A percentile compares a stretch with the other conserved stretches of the same genome.
phyloP scores from a whole-genome alignment of 192 early-diverging fungal genomes.

The Haplosporangium gracile region DNA sequence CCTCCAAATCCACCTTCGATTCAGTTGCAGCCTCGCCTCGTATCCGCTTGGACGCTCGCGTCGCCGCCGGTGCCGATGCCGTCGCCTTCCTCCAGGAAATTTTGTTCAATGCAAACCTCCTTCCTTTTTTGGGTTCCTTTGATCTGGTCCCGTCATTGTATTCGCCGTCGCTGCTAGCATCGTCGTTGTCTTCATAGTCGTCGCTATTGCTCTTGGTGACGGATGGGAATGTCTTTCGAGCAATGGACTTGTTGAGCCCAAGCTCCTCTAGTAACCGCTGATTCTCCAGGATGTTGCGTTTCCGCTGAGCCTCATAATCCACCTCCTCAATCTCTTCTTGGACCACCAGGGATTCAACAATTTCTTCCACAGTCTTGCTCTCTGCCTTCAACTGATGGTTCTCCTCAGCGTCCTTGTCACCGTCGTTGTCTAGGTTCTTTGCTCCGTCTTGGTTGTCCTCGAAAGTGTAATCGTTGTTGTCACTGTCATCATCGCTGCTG shows the following conservation, averaged over 20 bases:
- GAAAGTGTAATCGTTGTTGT: background rate
- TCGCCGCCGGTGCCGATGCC: background rate
- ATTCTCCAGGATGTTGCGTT: constrained; percentile 59
- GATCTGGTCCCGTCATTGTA: constrained; percentile 18
- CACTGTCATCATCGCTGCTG: background rate
- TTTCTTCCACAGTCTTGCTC: constrained; percentile 47
- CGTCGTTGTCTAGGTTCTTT: background rate
- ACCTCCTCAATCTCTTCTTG: constrained; percentile 17
- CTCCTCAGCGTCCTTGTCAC: background rate
- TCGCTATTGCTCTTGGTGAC: background rate
- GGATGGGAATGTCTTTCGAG: background rate
- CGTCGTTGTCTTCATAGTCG: background rate
- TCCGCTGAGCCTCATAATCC: constrained; percentile 60
- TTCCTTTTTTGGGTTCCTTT: constrained; percentile 5
- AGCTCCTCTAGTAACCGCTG: constrained; percentile 57
- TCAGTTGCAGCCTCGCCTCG: constrained; percentile 33
- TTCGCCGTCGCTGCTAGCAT: background rate
- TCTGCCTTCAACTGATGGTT: background rate
- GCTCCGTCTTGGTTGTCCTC: background rate
- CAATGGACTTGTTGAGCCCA: constrained; percentile 34
- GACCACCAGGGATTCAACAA: background rate
- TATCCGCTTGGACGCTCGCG: constrained; percentile 48
- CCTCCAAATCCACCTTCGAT: constrained; percentile 29
- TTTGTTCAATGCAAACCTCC: background rate
- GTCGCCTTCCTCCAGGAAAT: background rate